Percentiles rank a stretch among this genome's conserved stretches.
These are phyloP conservation scores for Glycyrrhiza uralensis DNA, from an alignment of 306 rosid species.

Conservation along the genomic window DNA sequence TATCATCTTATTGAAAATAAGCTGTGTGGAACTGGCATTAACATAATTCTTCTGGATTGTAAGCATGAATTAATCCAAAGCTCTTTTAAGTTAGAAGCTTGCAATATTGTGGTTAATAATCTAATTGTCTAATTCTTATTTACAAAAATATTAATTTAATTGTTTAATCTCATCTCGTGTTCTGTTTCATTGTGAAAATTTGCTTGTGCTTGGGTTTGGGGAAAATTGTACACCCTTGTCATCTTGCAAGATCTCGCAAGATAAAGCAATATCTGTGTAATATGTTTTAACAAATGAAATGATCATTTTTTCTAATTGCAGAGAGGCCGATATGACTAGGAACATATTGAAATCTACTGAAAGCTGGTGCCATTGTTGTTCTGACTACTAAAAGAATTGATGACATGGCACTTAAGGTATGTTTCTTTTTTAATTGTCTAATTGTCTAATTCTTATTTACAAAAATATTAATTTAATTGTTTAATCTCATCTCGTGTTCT, in stretches of 20 bases:
- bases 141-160: neutral
- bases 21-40: neutral
- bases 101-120: neutral
- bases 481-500: neutral
- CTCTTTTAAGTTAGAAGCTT: neutral
- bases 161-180: neutral
- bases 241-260: too few species aligned
- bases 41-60: neutral
- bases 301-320: too few species aligned
- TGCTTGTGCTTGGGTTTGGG: neutral
- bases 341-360: too few species aligned
- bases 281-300: too few species aligned
- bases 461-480: neutral
- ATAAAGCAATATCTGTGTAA: too few species aligned
- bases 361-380: too few species aligned
- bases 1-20: slow-evolving; percentile 4
- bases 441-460: neutral
- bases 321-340: too few species aligned
- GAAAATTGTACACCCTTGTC: neutral
- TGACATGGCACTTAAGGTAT: too few species aligned
- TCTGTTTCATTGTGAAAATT: neutral
- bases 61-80: neutral
- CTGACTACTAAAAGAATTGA: too few species aligned
- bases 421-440: neutral
- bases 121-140: neutral